These are phyloP conservation scores for Jatropha multifida DNA, from an alignment of 441 rosid species.

Conservation along the genomic window DNA sequence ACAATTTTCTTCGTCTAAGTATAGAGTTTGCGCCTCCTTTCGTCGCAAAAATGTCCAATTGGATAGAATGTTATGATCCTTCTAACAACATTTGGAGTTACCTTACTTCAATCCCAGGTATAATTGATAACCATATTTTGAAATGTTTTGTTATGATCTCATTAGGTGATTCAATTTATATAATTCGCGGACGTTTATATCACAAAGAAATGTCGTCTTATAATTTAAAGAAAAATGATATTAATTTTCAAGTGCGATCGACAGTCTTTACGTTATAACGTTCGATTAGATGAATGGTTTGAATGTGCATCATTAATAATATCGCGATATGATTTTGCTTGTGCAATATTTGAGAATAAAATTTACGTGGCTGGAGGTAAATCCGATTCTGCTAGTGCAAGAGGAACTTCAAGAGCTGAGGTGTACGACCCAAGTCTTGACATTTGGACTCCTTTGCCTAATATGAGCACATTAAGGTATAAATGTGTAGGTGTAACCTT, in stretches of 20 bases:
- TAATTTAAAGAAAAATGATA: slow-evolving; percentile 6
- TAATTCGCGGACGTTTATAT: slow-evolving; percentile 45
- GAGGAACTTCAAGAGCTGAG: slow-evolving; percentile 40
- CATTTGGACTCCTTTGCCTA: slow-evolving; percentile 41
- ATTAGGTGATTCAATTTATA: slow-evolving; percentile 32
- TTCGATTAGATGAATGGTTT: slow-evolving; percentile 31
- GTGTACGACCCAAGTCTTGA: slow-evolving; percentile 36
- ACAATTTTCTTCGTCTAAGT: background rate
- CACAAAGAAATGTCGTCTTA: slow-evolving; percentile 10
- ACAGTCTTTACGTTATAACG: slow-evolving; percentile 33
- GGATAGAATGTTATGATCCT: slow-evolving; percentile 46
- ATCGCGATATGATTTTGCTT: slow-evolving; percentile 47
- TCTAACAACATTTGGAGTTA: slow-evolving; percentile 38
- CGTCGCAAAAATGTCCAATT: slow-evolving; percentile 34
- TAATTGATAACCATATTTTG: slow-evolving; percentile 34
- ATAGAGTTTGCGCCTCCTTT: slow-evolving; percentile 35
- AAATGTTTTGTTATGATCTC: slow-evolving; percentile 48
- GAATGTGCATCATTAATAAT: slow-evolving; percentile 28
- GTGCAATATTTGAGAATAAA: slow-evolving; percentile 28
- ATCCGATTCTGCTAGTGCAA: slow-evolving; percentile 24
- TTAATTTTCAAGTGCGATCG: slow-evolving; percentile 18
- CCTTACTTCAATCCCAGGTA: slow-evolving; percentile 32
- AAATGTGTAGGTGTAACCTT: slow-evolving; percentile 53
- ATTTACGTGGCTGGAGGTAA: slow-evolving; percentile 54
- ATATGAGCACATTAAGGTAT: slow-evolving; percentile 43